These are phyloP conservation scores for Panaeolus cyanescens DNA, from an alignment of 768 basidiomycete species.

Conservation along the genomic window DNA sequence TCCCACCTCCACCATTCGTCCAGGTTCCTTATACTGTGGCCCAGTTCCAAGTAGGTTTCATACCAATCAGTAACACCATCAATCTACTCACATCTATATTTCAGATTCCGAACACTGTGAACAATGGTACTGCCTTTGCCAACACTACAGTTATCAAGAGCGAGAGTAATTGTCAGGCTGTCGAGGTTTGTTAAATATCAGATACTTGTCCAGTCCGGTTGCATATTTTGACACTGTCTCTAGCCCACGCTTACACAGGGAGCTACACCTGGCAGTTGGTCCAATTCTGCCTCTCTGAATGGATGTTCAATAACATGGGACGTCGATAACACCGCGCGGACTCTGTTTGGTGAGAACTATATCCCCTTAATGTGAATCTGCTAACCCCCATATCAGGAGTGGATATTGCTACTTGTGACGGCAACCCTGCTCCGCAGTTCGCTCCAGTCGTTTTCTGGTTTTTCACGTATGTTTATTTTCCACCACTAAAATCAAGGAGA, in stretches of 20 bases:
- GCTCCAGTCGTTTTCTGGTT: conserved; percentile 60
- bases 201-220: not conserved
- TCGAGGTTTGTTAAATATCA: conserved; percentile 27
- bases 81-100: not conserved
- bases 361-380: not conserved
- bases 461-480: conserved; percentile 36
- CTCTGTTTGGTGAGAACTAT: conserved; percentile 43
- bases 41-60: conserved; percentile 40
- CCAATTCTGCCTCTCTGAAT: conserved; percentile 39
- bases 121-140: conserved; percentile 48
- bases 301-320: conserved; percentile 42
- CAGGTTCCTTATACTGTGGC: conserved; percentile 45
- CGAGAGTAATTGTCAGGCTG: conserved; percentile 42
- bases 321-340: conserved; percentile 38
- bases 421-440: conserved; percentile 33
- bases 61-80: not conserved
- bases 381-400: conserved; percentile 22
- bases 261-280: conserved; percentile 36
- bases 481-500: no score
- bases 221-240: not conserved
- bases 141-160: conserved; percentile 52
- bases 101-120: conserved; percentile 17
- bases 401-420: conserved; percentile 28
- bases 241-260: conserved; percentile 39
- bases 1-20: conserved; percentile 49